These are phyloP conservation scores for Cladosporium halotolerans DNA, from an alignment of 2,329 filamentous ascomycete species.

Conservation along the genomic window DNA sequence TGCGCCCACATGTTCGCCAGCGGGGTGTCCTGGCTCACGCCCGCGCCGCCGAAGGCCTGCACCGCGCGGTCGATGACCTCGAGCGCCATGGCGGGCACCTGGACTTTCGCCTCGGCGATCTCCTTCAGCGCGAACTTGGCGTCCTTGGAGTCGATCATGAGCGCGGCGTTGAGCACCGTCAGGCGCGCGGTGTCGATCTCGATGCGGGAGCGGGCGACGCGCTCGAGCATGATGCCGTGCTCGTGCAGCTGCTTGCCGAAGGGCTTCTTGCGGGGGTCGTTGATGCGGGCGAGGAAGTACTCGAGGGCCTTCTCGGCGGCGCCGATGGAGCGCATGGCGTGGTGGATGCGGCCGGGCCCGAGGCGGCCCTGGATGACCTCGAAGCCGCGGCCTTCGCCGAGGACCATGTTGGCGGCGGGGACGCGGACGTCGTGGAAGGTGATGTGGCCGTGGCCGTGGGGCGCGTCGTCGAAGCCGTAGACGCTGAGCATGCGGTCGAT, in stretches of 20 bases:
- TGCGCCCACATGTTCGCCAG: slow-evolving; percentile 54
- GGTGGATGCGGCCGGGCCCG: slow-evolving; percentile 92
- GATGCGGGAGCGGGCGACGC: slow-evolving; percentile 84
- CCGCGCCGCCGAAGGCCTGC: slow-evolving; percentile 84
- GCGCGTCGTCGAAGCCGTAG: slow-evolving; percentile 96
- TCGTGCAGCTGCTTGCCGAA: slow-evolving; percentile 83
- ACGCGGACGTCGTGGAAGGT: slow-evolving; percentile 85
- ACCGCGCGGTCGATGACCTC: slow-evolving; percentile 90
- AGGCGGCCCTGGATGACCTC: slow-evolving; percentile 98
- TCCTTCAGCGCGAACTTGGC: slow-evolving; percentile 87
- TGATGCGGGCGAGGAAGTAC: slow-evolving; percentile 90
- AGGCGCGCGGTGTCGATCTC: slow-evolving; percentile 91
- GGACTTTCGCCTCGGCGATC: slow-evolving; percentile 91
- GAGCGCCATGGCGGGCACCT: slow-evolving; percentile 75
- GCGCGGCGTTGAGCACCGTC: slow-evolving; percentile 85
- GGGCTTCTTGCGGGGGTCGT: slow-evolving; percentile 82
- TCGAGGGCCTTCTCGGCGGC: slow-evolving; percentile 86
- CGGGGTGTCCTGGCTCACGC: slow-evolving; percentile 90
- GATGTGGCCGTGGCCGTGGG: slow-evolving; percentile 93
- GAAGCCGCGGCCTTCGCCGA: slow-evolving; percentile 90
- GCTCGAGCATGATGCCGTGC: slow-evolving; percentile 92
- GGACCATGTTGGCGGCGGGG: slow-evolving; percentile 73
- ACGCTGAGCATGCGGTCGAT: slow-evolving; percentile 90
- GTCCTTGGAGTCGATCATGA: slow-evolving; percentile 84
- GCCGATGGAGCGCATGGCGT: slow-evolving; percentile 93